phyloP scores from a whole-genome alignment of 257 asterid species.

The Gardenia jasminoides region DNA sequence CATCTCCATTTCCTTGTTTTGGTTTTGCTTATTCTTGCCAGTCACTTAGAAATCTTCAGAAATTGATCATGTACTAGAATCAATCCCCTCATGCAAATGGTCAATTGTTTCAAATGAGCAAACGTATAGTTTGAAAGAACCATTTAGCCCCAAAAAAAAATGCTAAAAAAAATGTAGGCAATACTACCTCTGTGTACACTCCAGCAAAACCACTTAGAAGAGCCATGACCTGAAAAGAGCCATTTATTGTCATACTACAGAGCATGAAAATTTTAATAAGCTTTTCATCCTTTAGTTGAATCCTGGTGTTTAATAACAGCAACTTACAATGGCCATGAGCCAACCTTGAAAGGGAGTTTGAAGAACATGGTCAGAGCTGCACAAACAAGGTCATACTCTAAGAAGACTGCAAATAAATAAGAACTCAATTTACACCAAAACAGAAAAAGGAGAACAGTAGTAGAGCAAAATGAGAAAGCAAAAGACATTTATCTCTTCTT shows the following conservation, averaged over 20 bases:
- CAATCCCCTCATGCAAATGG: not conserved
- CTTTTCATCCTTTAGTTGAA: not conserved
- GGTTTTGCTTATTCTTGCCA: not conserved
- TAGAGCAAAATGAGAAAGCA: slow-evolving; percentile 17
- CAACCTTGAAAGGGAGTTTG: slow-evolving; percentile 94
- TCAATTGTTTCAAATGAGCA: not conserved
- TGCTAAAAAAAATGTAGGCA: not conserved
- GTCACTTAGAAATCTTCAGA: not conserved
- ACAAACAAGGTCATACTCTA: slow-evolving; percentile 27
- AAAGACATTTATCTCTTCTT: not conserved
- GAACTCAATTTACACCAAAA: slow-evolving; percentile 11
- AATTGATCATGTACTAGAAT: not conserved
- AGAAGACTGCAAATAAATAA: slow-evolving; percentile 19
- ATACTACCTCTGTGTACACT: slow-evolving; percentile 94
- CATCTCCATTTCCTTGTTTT: slow-evolving; percentile 1
- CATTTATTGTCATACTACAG: slow-evolving; percentile 6
- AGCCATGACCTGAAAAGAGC: slow-evolving; percentile 82
- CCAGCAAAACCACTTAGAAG: slow-evolving; percentile 99
- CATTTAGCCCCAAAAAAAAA: not conserved
- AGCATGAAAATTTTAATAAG: slow-evolving; percentile 21
- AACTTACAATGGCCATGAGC: slow-evolving; percentile 99
- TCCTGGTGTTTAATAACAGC: slow-evolving; percentile 27
- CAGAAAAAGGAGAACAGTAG: slow-evolving; percentile 1
- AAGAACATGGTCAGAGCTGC: slow-evolving; percentile 91
- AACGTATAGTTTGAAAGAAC: not conserved